phyloP scores from a whole-genome alignment of 306 rosid genomes.

The Quercus rubra region DNA sequence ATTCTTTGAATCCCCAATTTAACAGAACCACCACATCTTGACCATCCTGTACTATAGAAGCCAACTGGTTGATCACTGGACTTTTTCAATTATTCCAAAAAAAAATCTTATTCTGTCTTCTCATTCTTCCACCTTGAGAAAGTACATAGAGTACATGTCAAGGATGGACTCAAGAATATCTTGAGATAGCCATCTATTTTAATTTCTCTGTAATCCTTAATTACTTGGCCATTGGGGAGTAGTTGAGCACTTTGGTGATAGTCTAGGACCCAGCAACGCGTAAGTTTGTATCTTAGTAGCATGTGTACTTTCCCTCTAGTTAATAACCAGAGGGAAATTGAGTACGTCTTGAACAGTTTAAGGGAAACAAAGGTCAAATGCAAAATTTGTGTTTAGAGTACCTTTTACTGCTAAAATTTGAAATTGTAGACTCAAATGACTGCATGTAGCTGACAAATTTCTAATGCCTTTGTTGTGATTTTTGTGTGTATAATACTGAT shows the following conservation, averaged over 20 bases:
- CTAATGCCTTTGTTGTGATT: too few relatives aligned
- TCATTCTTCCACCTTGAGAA: neutral
- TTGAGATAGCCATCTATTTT: too few relatives aligned
- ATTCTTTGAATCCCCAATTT: neutral
- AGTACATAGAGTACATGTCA: neutral
- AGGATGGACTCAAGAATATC: neutral
- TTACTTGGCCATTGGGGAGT: too few relatives aligned
- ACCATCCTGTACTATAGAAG: neutral
- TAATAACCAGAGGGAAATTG: neutral
- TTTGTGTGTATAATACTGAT: too few relatives aligned
- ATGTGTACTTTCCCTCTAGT: neutral
- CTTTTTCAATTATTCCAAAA: neutral
- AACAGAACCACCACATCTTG: neutral
- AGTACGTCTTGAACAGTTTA: neutral
- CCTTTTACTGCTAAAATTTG: neutral
- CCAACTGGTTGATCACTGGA: neutral
- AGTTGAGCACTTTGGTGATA: too few relatives aligned
- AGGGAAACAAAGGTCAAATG: neutral
- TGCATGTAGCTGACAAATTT: too few relatives aligned
- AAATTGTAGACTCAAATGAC: too few relatives aligned
- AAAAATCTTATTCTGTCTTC: neutral
- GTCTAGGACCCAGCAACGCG: neutral
- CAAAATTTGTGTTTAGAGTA: neutral
- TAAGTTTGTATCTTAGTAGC: neutral
- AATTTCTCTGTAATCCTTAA: too few relatives aligned